Conservation (phyloP, 202 grass and related monocot species). For the Carex arenaria region DNA sequence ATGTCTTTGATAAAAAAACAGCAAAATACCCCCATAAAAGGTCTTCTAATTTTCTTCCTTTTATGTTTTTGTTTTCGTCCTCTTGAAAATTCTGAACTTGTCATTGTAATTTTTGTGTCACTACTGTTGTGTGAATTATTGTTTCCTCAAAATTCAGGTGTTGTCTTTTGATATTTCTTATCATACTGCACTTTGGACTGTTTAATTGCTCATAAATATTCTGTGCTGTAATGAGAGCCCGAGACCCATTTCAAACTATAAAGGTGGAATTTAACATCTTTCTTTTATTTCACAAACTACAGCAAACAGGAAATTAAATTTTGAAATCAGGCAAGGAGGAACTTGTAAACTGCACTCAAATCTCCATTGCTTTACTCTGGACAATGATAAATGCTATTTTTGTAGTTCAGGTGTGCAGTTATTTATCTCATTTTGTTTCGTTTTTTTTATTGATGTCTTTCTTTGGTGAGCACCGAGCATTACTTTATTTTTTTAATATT, state of each 20-base stretch:
- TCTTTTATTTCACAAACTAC: slow-evolving; percentile 20
- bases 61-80: neutral
- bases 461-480: neutral
- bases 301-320: slow-evolving; percentile 34
- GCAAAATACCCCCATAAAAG: slow-evolving; percentile 37
- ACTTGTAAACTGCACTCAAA: slow-evolving; percentile 54
- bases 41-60: slow-evolving; percentile 23
- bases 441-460: neutral
- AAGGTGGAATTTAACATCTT: neutral
- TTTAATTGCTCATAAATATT: neutral
- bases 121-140: neutral
- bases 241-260: neutral
- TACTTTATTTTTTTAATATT: neutral
- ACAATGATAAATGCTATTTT: slow-evolving; percentile 45
- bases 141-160: neutral
- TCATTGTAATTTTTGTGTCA: neutral
- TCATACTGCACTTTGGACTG: neutral
- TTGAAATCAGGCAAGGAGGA: slow-evolving; percentile 41
- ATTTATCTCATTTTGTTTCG: no score
- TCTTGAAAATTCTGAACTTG: neutral
- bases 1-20: slow-evolving; percentile 50
- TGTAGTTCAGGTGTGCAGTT: slow-evolving; percentile 50
- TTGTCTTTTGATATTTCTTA: neutral
- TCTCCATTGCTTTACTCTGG: slow-evolving; percentile 43
- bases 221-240: neutral